Base-by-base conservation (phyloP, 352 stramenopile genomes). In the Pythium diclinum region DNA sequence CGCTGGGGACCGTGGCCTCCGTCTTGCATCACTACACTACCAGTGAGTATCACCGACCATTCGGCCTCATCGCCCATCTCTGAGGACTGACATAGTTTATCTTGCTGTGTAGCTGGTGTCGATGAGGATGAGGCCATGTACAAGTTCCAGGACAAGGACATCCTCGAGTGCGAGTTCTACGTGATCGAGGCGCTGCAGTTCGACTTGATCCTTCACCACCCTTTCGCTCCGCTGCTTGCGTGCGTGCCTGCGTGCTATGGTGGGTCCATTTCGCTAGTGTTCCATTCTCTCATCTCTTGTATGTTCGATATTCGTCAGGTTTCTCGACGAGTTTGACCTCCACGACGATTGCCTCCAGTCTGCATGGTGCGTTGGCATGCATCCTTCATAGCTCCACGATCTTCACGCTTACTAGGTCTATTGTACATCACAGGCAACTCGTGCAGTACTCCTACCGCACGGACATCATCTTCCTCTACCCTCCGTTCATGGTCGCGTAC, bases 161-260 rank as follows among this genome's bases (percentile, higher is more conserved):
- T 96, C 28, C 79, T 96, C 36, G 87, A 96, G 64, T 96, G 87
- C 77, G 87, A 96, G 72, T 96, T 94, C 64, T 94, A 94, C 78
- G 81, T 94, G 23, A 83, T 96, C 56, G 85, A 96, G 62, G 81
- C 87, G 40, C 74, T 93, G 44, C 87, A 94, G 63, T 96, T 94
- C 58, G 87, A 96, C 51, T 75, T 96, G 53, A 94, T 96, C 56
- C 75, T 96, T 34, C 85, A 94, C 59, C 87, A 96, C 49, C 87
- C 87, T 48, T 96, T 94, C 67, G 80, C 77, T 13, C 76, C 87
- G 7, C 73, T 96, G 44, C 73, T 94, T n/a, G 80, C 91, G 85
- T 94, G 73, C 49, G 78, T 79, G 32, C 4, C 6, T 6, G 6
- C n/a, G 36, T 48, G 23, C 21, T 25, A 13, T 59, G 36, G 1